phyloP scores from a whole-genome alignment of 2,329 filamentous ascomycete genomes.

The Dendryphion nanum region DNA sequence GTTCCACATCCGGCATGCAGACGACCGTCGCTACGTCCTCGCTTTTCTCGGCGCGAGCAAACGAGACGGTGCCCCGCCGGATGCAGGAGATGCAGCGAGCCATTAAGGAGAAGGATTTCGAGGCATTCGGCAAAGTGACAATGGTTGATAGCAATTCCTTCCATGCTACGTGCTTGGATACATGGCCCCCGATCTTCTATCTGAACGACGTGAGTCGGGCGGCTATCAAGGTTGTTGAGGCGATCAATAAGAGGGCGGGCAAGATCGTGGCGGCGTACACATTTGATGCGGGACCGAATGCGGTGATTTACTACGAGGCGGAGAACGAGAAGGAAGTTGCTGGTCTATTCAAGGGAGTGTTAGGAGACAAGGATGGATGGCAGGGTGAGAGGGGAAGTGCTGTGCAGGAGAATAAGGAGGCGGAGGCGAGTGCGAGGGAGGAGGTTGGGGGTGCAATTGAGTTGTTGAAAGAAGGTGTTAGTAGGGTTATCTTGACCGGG shows the following conservation, averaged over 20 bases:
- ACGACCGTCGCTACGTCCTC: constrained; percentile 87
- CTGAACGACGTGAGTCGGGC: constrained; percentile 91
- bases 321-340: constrained; percentile 71
- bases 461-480: constrained; percentile 72
- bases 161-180: constrained; percentile 92
- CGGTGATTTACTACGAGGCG: constrained; percentile 91
- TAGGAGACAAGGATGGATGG: constrained; percentile 70
- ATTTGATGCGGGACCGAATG: constrained; percentile 95
- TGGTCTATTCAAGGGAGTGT: constrained; percentile 70
- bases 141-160: constrained; percentile 98
- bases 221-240: constrained; percentile 83
- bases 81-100: constrained; percentile 86
- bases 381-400: constrained; percentile 55
- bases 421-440: constrained; percentile 63
- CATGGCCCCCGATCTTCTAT: constrained; percentile 97
- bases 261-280: constrained; percentile 88
- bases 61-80: constrained; percentile 73
- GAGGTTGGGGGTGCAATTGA: constrained; percentile 38
- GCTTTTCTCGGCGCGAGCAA: constrained; percentile 77
- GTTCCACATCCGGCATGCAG: constrained; percentile 93
- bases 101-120: constrained; percentile 76
- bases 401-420: constrained; percentile 47
- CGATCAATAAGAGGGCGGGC: constrained; percentile 78
- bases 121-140: constrained; percentile 81
- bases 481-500: constrained; percentile 83